phyloP scores from a whole-genome alignment of 2,329 filamentous ascomycete species.

The Aspergillus amoenus region DNA sequence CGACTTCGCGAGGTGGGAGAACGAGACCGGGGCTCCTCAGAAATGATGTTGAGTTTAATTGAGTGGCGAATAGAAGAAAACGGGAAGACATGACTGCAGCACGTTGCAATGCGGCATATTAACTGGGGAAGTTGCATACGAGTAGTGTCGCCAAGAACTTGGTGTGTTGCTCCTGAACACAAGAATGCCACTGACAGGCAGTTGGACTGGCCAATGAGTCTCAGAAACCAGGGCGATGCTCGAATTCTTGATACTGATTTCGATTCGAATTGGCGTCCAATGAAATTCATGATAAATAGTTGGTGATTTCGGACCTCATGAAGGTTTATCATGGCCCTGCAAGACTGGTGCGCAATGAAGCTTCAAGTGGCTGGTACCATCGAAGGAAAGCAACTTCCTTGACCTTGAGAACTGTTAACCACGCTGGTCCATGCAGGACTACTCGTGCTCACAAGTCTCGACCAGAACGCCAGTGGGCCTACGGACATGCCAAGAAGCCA shows the following conservation, averaged over 20 bases:
- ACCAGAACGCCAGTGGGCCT: neutral
- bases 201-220: neutral
- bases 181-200: neutral
- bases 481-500: neutral
- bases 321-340: too few species aligned
- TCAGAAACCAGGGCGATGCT: neutral
- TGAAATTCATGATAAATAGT: conserved; percentile 7
- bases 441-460: too few species aligned
- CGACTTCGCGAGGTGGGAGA: neutral
- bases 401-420: too few species aligned
- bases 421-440: too few species aligned
- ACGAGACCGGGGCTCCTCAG: conserved; percentile 1
- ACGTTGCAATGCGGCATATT: neutral
- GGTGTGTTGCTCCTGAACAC: neutral
- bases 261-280: conserved; percentile 12
- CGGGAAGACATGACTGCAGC: neutral
- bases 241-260: neutral
- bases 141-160: neutral
- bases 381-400: too few species aligned
- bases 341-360: too few species aligned
- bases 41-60: neutral
- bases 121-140: too few species aligned
- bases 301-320: neutral
- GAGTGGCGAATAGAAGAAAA: neutral
- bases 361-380: too few species aligned